Base-by-base conservation (phyloP, 306 rosid species). In the Betula pendula region DNA sequence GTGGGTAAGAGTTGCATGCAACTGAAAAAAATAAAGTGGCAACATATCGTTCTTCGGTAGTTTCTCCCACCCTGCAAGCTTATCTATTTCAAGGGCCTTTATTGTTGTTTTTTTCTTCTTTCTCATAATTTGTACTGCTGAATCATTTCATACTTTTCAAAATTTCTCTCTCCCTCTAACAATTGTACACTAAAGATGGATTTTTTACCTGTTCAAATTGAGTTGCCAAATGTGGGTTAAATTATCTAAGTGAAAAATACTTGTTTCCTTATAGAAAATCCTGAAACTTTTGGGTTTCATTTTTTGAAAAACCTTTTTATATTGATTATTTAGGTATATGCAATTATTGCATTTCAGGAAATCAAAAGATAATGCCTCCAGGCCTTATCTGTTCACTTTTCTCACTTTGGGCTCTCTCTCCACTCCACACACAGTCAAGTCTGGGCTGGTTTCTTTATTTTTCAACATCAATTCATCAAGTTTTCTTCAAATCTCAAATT, bases 41-140 rank as follows among this genome's bases (percentile, higher is more conserved):
- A 43, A 80, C 68, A 66, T 71, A 60, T 77, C 88, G 79, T 63
- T 85, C 96, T 67, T 82, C 55, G 84, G 97, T 94, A 74, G 91
- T 85, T 74, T 79, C 81, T 75, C 55, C 73, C 65, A 76, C 47
- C 74, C 73, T 70, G 24, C 58, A 75, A 73, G 68, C 11, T 58
- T 31, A 58, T 76, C 72, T 24, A 40, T 17, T 50, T 76, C 56
- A 63, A 51, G n/a, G 49, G 67, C 20, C 40, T 38, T 56, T 14
- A 50, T 72, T 50, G 24, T 38, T 62, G 67, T 70, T 75, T 1
- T 42, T n/a, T 42, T 42, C 0, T 45, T 11, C 2, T 45, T 45
- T 10, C 49, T 10, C 15, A 45, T 45, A 45, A 9, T 45, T 45
- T 45, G 11, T 45, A 31, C 45, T 71, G 40, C 50, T 11, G 73